These are phyloP conservation scores for Starmerella cellae DNA, from an alignment of 805 yeast genomes.

Conservation along the genomic window DNA sequence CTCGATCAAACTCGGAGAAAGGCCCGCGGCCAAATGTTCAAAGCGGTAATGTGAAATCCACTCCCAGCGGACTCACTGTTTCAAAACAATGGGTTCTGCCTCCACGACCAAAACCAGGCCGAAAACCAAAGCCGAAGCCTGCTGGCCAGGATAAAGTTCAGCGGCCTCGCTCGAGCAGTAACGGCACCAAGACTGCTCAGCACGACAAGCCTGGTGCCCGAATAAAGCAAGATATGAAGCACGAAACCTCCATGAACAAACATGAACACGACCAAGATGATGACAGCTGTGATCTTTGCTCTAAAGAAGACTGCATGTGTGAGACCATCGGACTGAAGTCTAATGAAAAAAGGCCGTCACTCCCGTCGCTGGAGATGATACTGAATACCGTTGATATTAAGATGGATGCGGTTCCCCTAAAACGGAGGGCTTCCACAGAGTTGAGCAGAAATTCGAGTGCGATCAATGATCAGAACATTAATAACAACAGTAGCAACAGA, in stretches of 20 bases:
- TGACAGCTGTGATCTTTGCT: conserved; percentile 27
- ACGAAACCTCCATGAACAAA: not conserved
- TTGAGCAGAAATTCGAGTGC: too few relatives aligned
- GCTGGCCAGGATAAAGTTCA: not conserved
- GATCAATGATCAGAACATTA: too few relatives aligned
- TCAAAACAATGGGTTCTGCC: conserved; percentile 77
- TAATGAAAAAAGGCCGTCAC: not conserved
- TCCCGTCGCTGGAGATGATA: conserved; percentile 15
- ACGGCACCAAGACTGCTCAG: not conserved
- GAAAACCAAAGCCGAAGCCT: conserved; percentile 83
- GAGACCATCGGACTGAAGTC: conserved; percentile 25
- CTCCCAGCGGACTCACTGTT: conserved; percentile 29
- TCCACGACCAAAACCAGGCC: conserved; percentile 61
- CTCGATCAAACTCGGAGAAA: too few relatives aligned
- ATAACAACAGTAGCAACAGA: too few relatives aligned
- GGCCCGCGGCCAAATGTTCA: too few relatives aligned
- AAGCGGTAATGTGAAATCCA: too few relatives aligned
- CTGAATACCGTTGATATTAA: conserved; percentile 6
- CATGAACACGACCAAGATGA: conserved; percentile 7
- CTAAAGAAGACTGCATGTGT: conserved; percentile 27
- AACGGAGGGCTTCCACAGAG: conserved; percentile 1
- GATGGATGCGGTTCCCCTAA: conserved; percentile 19
- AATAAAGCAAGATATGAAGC: not conserved
- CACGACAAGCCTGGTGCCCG: not conserved
- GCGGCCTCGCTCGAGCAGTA: not conserved